Evolutionary conservation across 2,329 filamentous ascomycete species (phyloP).

Genomic region (Cladosporium oxysporum): DNA sequence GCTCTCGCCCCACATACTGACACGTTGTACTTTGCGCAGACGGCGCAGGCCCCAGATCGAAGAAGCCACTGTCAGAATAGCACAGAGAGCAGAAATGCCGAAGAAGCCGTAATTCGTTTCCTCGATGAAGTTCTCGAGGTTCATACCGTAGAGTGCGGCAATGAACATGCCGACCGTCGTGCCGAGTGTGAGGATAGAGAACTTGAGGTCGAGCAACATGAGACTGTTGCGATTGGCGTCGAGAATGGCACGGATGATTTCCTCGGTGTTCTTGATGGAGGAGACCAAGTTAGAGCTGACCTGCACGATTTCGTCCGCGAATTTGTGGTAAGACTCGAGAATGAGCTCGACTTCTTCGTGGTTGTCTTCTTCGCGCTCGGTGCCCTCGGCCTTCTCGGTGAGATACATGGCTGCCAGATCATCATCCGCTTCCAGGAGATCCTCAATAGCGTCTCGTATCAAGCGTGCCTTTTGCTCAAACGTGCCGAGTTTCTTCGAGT

Average conservation of each 20-base stretch:
- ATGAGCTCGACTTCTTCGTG: constrained; percentile 97
- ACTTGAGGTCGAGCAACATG: constrained; percentile 95
- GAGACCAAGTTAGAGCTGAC: constrained; percentile 90
- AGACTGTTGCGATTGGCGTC: constrained; percentile 97
- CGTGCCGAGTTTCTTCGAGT: constrained; percentile 92
- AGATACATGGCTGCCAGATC: constrained; percentile 94
- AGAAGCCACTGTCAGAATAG: constrained; percentile 72
- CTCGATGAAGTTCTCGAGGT: constrained; percentile 97
- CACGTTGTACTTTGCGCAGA: constrained; percentile 80
- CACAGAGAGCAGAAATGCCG: constrained; percentile 70
- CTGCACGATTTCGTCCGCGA: constrained; percentile 97
- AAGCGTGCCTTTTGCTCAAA: constrained; percentile 97
- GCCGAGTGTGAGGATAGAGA: constrained; percentile 92
- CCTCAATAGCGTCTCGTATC: constrained; percentile 91
- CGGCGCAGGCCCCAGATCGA: constrained; percentile 82
- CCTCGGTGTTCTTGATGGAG: constrained; percentile 95
- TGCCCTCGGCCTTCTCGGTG: constrained; percentile 78
- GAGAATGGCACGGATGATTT: constrained; percentile 95
- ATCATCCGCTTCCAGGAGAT: constrained; percentile 93
- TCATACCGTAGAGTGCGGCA: constrained; percentile 99
- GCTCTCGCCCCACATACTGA: constrained; percentile 77
- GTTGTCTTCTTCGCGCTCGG: constrained; percentile 74
- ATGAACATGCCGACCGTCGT: constrained; percentile 92
- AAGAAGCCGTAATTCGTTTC: constrained; percentile 86
- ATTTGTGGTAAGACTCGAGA: constrained; percentile 94